Base-by-base conservation (phyloP, 2,329 filamentous ascomycete species). In the Epichloe amarillans region DNA sequence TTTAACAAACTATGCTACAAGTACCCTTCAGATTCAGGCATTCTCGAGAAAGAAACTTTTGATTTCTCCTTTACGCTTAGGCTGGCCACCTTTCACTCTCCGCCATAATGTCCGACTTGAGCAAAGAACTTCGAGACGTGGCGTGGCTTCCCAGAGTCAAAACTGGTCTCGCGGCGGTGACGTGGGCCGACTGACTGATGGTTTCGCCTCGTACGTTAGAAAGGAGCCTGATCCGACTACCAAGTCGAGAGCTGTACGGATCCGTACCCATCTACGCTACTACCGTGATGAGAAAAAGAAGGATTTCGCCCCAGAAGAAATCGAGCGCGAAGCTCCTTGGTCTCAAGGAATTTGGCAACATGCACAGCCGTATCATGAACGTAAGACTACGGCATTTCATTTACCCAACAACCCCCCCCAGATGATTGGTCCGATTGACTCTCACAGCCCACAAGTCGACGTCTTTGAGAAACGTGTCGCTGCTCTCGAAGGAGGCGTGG, bases 311-410 rank as follows among this genome's bases (percentile, higher is more conserved):
- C 12, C 36, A n/a, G 36, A 15, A 30, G 11, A 21, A 37, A n/a
- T n/a, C 3, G 17, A 21, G 11, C 55, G 93, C 93, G 51, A 83
- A 89, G 66, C 83, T 98, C 41, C 98, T 98, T 65, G 87, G 88
- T 64, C 86, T 98, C 68, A 94, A 97, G 73, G 89, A 97, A 71
- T 86, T 88, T 62, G 93, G 90, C 70, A 97, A 97, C 72, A 95
- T 97, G 68, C 98, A 98, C 77, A 93, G 84, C 67, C 88, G 93
- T 57, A 89, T 98, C 61, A 88, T 87, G 85, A 96, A 97, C 70
- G 86, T 88, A 63, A 64, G 79, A 69, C 14, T 15, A 11, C 26
- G 21, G 7, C 5, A 5, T n/a, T 17, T 26, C 5, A 5, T n/a
- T 17, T 26, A 12, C 36, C 15, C 12, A 7, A 14, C 12, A 7